Base-by-base conservation (phyloP, 495 filamentous ascomycete species). In the Penicillium antarcticum region DNA sequence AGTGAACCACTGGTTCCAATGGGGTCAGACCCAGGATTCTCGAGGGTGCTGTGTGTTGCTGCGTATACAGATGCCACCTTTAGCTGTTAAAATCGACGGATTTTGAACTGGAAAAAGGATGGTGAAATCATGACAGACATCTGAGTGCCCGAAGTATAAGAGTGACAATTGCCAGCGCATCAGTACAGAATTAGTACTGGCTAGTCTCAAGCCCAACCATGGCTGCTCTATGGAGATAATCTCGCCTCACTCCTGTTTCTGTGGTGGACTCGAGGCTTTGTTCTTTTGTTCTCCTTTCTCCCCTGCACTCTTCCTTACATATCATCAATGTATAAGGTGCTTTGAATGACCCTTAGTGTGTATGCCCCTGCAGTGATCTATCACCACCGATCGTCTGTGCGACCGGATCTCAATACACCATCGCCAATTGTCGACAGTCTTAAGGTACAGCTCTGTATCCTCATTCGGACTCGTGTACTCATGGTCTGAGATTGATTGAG, bases 1-100 rank as follows among this genome's bases (percentile, higher is more conserved):
- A 19, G 10, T 38, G 55, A 58, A 57, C 58, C 58, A 47, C 39
- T 54, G 58, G 59, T 51, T 40, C 58, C 19, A 34, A 41, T 47
- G 50, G 53, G 36, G 31, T 36, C 57, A 21, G 26, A 51, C 31
- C 48, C 44, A 36, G 5, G 14, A 4, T 23, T 38, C 23, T 34
- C 5, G 26, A 10, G 2, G 21, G 4, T 23, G 21, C 21, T 23
- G 21, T 23, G 21, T 23, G 4, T 23, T 5, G 4, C 21, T 23
- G n/a, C n/a, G n/a, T n/a, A n/a, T n/a, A n/a, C n/a, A n/a, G n/a
- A n/a, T n/a, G n/a, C n/a, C n/a, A n/a, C n/a, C n/a, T n/a, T n/a
- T n/a, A n/a, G n/a, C n/a, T n/a, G n/a, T n/a, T n/a, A n/a, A n/a
- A n/a, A n/a, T n/a, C n/a, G n/a, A n/a, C n/a, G n/a, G n/a, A n/a